Conservation (phyloP, 2,329 filamentous ascomycete genomes). For the Sclerotiophoma versabilis region DNA sequence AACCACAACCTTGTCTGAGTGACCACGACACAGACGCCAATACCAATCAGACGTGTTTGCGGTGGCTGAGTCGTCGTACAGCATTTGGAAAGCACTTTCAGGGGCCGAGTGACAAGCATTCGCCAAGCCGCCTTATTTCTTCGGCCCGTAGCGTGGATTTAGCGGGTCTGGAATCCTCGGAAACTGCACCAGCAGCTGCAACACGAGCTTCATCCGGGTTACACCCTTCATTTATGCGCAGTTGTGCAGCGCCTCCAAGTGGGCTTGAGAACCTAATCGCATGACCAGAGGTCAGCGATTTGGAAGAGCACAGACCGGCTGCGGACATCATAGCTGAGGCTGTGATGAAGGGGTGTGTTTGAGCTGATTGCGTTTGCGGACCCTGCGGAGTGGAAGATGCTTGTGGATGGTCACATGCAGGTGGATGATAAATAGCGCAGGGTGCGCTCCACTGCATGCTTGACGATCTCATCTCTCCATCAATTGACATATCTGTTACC, state of each 20-base stretch:
- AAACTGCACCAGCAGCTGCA: slow-evolving; percentile 7
- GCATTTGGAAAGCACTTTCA: not conserved
- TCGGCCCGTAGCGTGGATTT: slow-evolving; percentile 10
- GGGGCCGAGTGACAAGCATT: slow-evolving; percentile 10
- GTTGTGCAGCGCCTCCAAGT: slow-evolving; percentile 14
- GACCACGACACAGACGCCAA: slow-evolving; percentile 3
- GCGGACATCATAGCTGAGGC: not conserved
- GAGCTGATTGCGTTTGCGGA: not conserved
- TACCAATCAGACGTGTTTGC: not conserved
- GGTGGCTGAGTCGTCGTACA: slow-evolving; percentile 11
- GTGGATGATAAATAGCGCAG: slow-evolving; percentile 18
- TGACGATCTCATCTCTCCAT: not conserved
- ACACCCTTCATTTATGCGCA: slow-evolving; percentile 11
- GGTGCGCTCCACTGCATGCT: not conserved
- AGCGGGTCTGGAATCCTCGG: slow-evolving; percentile 11
- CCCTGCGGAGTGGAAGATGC: slow-evolving; percentile 6
- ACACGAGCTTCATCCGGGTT: slow-evolving; percentile 12
- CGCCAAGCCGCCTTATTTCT: slow-evolving; percentile 10
- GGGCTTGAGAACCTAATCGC: slow-evolving; percentile 9
- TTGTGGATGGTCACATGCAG: slow-evolving; percentile 7
- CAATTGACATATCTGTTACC: slow-evolving; percentile 1
- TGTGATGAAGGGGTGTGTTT: not conserved
- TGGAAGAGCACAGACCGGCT: slow-evolving; percentile 5
- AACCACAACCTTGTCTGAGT: too few species aligned
- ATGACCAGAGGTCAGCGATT: slow-evolving; percentile 7